Percentiles rank a stretch among this genome's conserved stretches.
Conservation (phyloP, 345 rosid species). For the Gossypium thurberi region DNA sequence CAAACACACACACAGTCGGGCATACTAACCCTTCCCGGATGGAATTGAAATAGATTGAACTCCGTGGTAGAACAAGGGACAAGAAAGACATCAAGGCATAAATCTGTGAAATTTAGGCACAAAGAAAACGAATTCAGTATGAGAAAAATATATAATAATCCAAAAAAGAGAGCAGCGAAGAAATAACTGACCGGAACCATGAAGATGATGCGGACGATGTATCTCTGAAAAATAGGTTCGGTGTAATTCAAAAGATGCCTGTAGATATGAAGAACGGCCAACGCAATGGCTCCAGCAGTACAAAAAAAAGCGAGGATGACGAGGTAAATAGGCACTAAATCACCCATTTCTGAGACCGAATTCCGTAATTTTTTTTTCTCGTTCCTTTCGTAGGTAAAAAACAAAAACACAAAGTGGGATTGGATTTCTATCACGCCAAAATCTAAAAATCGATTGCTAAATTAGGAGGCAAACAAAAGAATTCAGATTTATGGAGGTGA, state of each 20-base stretch:
- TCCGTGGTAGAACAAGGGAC: slow-evolving; percentile 63
- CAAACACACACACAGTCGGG: neutral
- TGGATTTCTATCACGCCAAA: no score
- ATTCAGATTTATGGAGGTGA: no score
- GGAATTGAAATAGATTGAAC: slow-evolving; percentile 88
- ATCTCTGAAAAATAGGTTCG: slow-evolving; percentile 93
- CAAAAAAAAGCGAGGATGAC: slow-evolving; percentile 59
- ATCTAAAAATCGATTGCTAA: no score
- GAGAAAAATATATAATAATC: neutral
- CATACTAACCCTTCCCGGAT: slow-evolving; percentile 89
- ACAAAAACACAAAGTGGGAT: no score
- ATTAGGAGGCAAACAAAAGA: no score
- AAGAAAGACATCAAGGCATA: slow-evolving; percentile 89
- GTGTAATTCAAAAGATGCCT: slow-evolving; percentile 84
- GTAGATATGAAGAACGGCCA: slow-evolving; percentile 76
- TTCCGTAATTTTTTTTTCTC: neutral
- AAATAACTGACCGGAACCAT: slow-evolving; percentile 83
- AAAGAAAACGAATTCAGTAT: neutral
- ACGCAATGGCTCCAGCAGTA: slow-evolving; percentile 55
- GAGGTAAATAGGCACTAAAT: slow-evolving; percentile 43
- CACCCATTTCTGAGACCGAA: slow-evolving; percentile 39
- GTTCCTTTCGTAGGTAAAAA: neutral
- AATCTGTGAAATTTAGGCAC: slow-evolving; percentile 37
- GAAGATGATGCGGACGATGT: slow-evolving; percentile 83
- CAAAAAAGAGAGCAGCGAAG: neutral